Evolutionary conservation across 192 early-diverging fungal genomes (phyloP).

Genomic region (Linderina pennispora): DNA sequence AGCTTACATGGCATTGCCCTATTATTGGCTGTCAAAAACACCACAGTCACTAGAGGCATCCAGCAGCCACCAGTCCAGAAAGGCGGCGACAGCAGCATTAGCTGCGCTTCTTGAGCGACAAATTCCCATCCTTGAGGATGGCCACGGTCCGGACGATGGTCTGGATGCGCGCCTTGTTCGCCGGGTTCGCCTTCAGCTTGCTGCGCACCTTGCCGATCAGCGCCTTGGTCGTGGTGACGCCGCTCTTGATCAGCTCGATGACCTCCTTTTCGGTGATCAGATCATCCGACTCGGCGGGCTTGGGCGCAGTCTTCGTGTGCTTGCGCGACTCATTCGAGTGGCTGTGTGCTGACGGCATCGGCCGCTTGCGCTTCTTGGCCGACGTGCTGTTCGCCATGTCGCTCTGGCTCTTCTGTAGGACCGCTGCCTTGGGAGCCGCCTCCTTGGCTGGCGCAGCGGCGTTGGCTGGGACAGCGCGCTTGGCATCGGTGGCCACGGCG

Average conservation of each 20-base stretch:
- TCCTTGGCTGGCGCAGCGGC: neutral
- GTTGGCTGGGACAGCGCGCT: slow-evolving; percentile 13
- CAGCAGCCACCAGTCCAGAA: too few species aligned
- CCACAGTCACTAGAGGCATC: too few species aligned
- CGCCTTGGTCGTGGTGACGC: slow-evolving; percentile 57
- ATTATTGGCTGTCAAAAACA: too few species aligned
- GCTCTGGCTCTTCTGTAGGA: neutral
- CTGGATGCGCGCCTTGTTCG: slow-evolving; percentile 34
- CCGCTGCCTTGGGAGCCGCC: neutral
- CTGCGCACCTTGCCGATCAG: slow-evolving; percentile 56
- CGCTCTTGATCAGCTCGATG: slow-evolving; percentile 50
- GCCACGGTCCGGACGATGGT: slow-evolving; percentile 42
- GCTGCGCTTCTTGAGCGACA: slow-evolving; percentile 25
- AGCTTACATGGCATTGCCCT: too few species aligned
- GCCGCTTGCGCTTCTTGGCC: slow-evolving; percentile 48
- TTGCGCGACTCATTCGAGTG: slow-evolving; percentile 9
- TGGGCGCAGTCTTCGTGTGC: slow-evolving; percentile 4
- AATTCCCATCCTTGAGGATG: slow-evolving; percentile 22
- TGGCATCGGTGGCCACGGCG: too few species aligned
- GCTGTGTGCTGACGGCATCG: slow-evolving; percentile 6
- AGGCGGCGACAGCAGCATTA: neutral
- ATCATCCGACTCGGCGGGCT: slow-evolving; percentile 15
- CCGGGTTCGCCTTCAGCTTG: slow-evolving; percentile 54
- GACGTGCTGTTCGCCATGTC: slow-evolving; percentile 1
- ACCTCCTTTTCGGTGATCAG: slow-evolving; percentile 67